Base-by-base conservation (phyloP, 2,329 filamentous ascomycete genomes). In the Apiospora kogelbergensis region DNA sequence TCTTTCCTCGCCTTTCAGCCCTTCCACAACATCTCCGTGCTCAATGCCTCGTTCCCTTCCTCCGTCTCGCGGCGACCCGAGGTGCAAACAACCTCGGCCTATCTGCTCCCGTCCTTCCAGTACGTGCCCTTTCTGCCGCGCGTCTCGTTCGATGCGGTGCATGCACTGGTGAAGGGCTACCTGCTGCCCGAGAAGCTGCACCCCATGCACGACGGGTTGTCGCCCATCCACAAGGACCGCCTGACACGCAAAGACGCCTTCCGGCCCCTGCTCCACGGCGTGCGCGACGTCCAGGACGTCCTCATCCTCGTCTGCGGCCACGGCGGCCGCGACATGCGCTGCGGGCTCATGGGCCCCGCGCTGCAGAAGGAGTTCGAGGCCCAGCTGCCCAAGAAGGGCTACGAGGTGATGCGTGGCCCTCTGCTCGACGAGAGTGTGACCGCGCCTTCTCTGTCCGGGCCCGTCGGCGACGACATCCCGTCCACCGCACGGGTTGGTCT, bases 301-400 rank as follows among this genome's bases (percentile, higher is more conserved):
- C 75, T 93, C n/a, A 88, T 99, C 40, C 82, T 98, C 24, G 91
- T 98, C 57, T 99, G 96, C 77, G 94, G 94, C 0, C 96, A 99
- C 75, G 92, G 91, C 17, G 90, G 90, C 2, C 86, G 96, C 13
- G 96, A 99, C 77, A 83, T 85, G 75, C 87, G 96, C 66, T 99
- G 96, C 76, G 95, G 96, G 0, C 81, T 93, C 26, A 84, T 95
- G 72, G 95, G 93, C 0, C 94, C 94, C 0, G 80, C 93, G 1
- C 82, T 98, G 17, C 83, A 88, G 73, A 80, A 80, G 0, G 91
- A 94, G 74, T 98, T 98, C 73, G 85, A 89, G 73, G 80, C 79
- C 10, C 85, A 88, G 74, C 78, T 95, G 6, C 79, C 79, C 2
- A 79, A 77, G 5, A 80, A 82, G 22, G 88, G 86, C 0, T 78